Conservation (phyloP, 768 basidiomycete species). For the Neoboletus brunneissimus region DNA sequence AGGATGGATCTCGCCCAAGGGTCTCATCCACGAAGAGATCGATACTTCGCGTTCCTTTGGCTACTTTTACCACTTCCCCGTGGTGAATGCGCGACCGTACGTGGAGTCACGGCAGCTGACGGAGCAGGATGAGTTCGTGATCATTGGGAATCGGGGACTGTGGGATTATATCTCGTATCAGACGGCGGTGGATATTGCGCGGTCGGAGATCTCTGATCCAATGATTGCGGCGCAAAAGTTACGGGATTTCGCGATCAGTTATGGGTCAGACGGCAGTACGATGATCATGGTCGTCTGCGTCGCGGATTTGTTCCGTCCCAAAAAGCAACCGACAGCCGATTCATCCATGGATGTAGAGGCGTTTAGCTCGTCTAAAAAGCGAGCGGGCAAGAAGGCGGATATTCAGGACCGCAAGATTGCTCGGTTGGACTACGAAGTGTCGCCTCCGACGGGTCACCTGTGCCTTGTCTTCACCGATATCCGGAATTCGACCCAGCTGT, state of each 20-base stretch:
- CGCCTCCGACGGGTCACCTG: conserved; percentile 81
- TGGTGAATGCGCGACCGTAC: conserved; percentile 87
- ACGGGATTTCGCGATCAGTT: conserved; percentile 94
- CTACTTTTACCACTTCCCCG: conserved; percentile 83
- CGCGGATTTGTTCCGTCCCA: conserved; percentile 67
- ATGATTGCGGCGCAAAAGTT: conserved; percentile 96
- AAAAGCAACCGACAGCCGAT: conserved; percentile 38
- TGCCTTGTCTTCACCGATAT: conserved; percentile 98
- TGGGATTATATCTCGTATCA: conserved; percentile 96
- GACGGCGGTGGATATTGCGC: conserved; percentile 94
- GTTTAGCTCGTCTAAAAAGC: conserved; percentile 30
- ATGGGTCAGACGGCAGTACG: conserved; percentile 87
- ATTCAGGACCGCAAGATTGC: conserved; percentile 56
- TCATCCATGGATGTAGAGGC: conserved; percentile 39
- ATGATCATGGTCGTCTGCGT: conserved; percentile 98
- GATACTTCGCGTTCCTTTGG: conserved; percentile 94
- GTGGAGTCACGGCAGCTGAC: conserved; percentile 65
- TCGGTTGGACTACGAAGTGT: conserved; percentile 73
- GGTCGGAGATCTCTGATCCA: conserved; percentile 61
- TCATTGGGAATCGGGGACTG: conserved; percentile 87
- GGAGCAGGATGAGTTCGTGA: conserved; percentile 92
- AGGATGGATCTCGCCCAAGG: conserved; percentile 91
- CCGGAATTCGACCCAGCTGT: conserved; percentile 91
- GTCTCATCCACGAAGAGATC: conserved; percentile 87
- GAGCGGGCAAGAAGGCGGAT: conserved; percentile 43